Conservation (phyloP, 176 grass and related monocot genomes). For the Rhynchospora tenuis region DNA sequence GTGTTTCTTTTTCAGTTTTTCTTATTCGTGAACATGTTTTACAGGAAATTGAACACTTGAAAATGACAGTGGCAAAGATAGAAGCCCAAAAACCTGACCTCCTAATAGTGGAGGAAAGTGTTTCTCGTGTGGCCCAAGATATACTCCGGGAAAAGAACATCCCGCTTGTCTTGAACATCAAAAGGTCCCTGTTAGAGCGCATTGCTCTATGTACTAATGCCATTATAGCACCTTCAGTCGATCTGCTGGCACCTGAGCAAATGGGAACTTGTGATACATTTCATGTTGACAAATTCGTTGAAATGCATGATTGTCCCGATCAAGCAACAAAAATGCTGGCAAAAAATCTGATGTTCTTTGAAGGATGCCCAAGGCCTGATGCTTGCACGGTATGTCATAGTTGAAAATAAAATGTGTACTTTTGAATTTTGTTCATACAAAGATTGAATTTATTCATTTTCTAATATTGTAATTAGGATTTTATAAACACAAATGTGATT, state of each 20-base stretch:
- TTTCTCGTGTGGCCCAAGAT: constrained; percentile 84
- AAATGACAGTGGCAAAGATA: constrained; percentile 97
- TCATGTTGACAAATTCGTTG: constrained; percentile 83
- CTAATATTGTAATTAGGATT: not conserved
- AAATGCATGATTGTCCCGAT: constrained; percentile 37
- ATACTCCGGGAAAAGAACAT: constrained; percentile 85
- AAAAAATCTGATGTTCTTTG: constrained; percentile 95
- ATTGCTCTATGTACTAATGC: constrained; percentile 83
- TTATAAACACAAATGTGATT: not conserved
- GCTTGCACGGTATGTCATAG: constrained; percentile 87
- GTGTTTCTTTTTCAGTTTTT: not conserved
- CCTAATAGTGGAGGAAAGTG: constrained; percentile 92
- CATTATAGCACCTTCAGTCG: constrained; percentile 85
- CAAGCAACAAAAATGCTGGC: constrained; percentile 50
- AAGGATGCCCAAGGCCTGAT: constrained; percentile 81
- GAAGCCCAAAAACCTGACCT: constrained; percentile 77
- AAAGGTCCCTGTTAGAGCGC: constrained; percentile 68
- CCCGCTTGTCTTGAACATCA: constrained; percentile 94
- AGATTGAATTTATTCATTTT: not conserved
- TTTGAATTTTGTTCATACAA: not conserved
- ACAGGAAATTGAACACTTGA: constrained; percentile 98
- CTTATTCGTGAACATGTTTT: not conserved
- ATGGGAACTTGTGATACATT: constrained; percentile 85
- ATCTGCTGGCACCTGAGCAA: constrained; percentile 61
- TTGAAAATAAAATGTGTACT: not conserved